A percentile compares a stretch with the other conserved stretches of the same genome.
Conservation (phyloP, 164 flowering plant genomes). For the Tetracentron sinense region DNA sequence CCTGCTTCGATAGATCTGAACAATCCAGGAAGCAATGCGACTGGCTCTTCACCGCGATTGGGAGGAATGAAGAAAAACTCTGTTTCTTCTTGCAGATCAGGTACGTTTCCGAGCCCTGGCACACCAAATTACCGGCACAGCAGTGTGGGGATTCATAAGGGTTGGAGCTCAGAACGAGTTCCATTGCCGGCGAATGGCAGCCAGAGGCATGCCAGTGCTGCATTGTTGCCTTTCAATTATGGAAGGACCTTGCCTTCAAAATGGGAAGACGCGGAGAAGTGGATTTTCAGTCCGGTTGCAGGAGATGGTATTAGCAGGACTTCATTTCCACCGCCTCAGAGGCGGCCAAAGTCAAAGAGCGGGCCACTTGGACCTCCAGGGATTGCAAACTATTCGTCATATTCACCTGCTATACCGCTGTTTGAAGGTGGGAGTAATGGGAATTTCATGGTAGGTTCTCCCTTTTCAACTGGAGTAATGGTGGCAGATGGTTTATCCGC, state of each 20-base stretch:
- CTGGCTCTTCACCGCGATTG: too few relatives aligned
- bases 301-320: constrained; percentile 44
- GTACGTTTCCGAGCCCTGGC: constrained; percentile 75
- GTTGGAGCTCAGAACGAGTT: constrained; percentile 93
- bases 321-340: constrained; percentile 43
- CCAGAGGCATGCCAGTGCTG: constrained; percentile 34
- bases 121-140: constrained; percentile 57
- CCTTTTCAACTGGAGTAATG: constrained; percentile 59
- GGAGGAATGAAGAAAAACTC: constrained; percentile 62
- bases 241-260: constrained; percentile 90
- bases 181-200: constrained; percentile 42
- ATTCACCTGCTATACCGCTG: constrained; percentile 56
- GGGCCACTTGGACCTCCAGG: constrained; percentile 94
- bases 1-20: constrained; percentile 76
- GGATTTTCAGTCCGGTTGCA: constrained; percentile 83
- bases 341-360: constrained; percentile 84
- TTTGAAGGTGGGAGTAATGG: constrained; percentile 44
- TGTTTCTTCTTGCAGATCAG: constrained; percentile 32
- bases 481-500: constrained; percentile 36
- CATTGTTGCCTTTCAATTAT: constrained; percentile 52
- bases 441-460: constrained; percentile 47
- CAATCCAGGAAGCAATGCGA: constrained; percentile 26
- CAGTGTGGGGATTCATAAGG: constrained; percentile 58
- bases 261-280: constrained; percentile 99
- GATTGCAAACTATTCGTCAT: constrained; percentile 48